Evolutionary conservation across 208 protist genomes (phyloP).

Genomic region (Angomonas desouzai): DNA sequence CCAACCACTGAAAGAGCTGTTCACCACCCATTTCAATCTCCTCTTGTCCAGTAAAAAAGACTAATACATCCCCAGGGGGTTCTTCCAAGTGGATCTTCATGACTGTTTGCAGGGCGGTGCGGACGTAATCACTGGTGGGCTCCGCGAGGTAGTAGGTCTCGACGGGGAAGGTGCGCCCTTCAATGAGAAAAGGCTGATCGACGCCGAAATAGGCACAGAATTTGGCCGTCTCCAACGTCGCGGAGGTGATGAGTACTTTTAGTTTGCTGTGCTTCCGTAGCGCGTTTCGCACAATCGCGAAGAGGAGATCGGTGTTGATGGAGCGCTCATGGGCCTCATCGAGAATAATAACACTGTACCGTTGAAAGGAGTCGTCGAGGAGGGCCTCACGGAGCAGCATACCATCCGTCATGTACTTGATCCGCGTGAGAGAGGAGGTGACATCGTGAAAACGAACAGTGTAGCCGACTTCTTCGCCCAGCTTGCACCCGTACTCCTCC

Average conservation of each 20-base stretch:
- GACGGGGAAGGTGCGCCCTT: slow-evolving; percentile 97
- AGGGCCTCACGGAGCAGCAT: slow-evolving; percentile 98
- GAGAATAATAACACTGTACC: slow-evolving; percentile 98
- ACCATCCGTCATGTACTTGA: slow-evolving; percentile 99
- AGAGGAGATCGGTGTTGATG: slow-evolving; percentile 99
- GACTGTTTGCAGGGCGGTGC: slow-evolving; percentile 95
- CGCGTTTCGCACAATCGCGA: slow-evolving; percentile 97
- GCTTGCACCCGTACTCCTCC: slow-evolving; percentile 96
- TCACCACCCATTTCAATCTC: slow-evolving; percentile 99
- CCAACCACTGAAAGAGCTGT: slow-evolving; percentile 92
- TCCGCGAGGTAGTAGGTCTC: slow-evolving; percentile 95
- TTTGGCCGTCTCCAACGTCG: slow-evolving; percentile 98
- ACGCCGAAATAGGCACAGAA: slow-evolving; percentile 98
- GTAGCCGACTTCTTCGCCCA: slow-evolving; percentile 99
- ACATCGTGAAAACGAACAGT: slow-evolving; percentile 99
- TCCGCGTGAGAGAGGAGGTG: slow-evolving; percentile 93
- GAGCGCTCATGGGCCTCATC: slow-evolving; percentile 99
- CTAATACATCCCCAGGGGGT: slow-evolving; percentile 97
- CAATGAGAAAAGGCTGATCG: slow-evolving; percentile 96
- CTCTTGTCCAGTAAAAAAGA: slow-evolving; percentile 99
- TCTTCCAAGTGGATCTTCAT: slow-evolving; percentile 98
- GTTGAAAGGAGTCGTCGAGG: slow-evolving; percentile 90
- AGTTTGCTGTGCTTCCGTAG: slow-evolving; percentile 87
- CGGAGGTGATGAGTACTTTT: slow-evolving; percentile 99
- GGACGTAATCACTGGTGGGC: slow-evolving; percentile 96